Conservation (phyloP, 352 stramenopile species). For the Pythium monospermum region DNA sequence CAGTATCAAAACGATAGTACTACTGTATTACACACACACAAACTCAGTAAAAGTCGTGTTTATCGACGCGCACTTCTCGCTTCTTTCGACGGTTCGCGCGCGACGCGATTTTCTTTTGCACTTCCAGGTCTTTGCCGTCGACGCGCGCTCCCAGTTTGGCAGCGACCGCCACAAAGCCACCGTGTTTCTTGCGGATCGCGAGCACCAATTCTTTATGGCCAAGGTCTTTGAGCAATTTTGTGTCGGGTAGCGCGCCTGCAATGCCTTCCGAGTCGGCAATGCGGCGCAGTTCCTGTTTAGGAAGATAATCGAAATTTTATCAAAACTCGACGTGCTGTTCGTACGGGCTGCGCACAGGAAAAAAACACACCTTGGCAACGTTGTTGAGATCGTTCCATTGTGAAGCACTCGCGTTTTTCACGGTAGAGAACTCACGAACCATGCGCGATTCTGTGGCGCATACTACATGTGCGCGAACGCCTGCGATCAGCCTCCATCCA, state of each 20-base stretch:
- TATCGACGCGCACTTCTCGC: slow-evolving; percentile 41
- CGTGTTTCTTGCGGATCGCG: slow-evolving; percentile 82
- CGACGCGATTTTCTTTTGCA: slow-evolving; percentile 65
- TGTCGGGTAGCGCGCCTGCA: slow-evolving; percentile 45
- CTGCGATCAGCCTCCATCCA: slow-evolving; percentile 1
- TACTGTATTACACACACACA: too few relatives aligned
- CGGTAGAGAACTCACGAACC: slow-evolving; percentile 1
- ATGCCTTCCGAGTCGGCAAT: slow-evolving; percentile 47
- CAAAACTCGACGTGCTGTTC: neutral
- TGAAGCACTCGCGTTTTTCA: neutral
- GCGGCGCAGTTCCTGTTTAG: slow-evolving; percentile 48
- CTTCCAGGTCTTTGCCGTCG: slow-evolving; percentile 32
- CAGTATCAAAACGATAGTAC: too few relatives aligned
- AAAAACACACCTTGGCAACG: slow-evolving; percentile 51
- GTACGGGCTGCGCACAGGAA: neutral
- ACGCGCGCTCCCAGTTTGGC: slow-evolving; percentile 45
- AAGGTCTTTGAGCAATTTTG: slow-evolving; percentile 63
- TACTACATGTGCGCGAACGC: slow-evolving; percentile 1
- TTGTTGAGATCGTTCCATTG: slow-evolving; percentile 58
- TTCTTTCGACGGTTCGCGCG: slow-evolving; percentile 61
- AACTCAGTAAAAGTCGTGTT: slow-evolving; percentile 65
- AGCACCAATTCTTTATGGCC: slow-evolving; percentile 56
- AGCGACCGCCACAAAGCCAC: slow-evolving; percentile 58
- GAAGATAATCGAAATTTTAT: neutral
- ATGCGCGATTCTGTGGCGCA: neutral